These are phyloP conservation scores for Suhomyces atakaporum DNA, from an alignment of 1,139 yeast species.

Conservation along the genomic window DNA sequence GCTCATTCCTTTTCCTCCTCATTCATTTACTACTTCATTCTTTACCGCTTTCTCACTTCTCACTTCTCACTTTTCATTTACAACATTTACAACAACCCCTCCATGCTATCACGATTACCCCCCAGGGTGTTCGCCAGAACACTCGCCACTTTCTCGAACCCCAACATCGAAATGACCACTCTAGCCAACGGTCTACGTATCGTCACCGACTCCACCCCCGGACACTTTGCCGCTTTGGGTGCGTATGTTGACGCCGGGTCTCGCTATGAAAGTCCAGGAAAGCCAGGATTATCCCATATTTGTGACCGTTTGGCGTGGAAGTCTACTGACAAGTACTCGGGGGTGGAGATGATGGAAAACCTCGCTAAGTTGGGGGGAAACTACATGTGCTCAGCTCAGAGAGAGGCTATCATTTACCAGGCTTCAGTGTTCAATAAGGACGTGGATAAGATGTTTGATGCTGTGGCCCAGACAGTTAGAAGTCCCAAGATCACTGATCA, in stretches of 20 bases:
- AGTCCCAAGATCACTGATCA: conserved; percentile 66
- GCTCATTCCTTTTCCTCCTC: no score
- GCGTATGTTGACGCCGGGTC: conserved; percentile 90
- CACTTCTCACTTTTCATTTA: background rate
- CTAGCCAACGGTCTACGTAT: conserved; percentile 78
- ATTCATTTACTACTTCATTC: background rate
- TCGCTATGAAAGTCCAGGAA: conserved; percentile 62
- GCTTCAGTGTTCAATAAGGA: conserved; percentile 91
- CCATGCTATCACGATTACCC: conserved; percentile 2
- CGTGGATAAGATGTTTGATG: conserved; percentile 76
- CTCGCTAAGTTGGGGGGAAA: conserved; percentile 88
- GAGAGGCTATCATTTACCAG: conserved; percentile 91
- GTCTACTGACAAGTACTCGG: conserved; percentile 64
- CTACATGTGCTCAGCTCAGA: conserved; percentile 88
- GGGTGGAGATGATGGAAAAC: conserved; percentile 71
- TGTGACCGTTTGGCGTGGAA: conserved; percentile 87
- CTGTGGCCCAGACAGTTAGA: conserved; percentile 78
- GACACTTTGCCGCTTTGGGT: conserved; percentile 91
- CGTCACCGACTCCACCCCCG: conserved; percentile 84
- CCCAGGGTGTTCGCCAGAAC: conserved; percentile 3
- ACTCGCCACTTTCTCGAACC: conserved; percentile 19
- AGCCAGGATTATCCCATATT: conserved; percentile 77
- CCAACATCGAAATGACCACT: conserved; percentile 49
- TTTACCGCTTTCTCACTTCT: no score
- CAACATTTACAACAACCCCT: background rate